Base-by-base conservation (phyloP, 202 grass and related monocot species). In the Tripidium arundinaceum region DNA sequence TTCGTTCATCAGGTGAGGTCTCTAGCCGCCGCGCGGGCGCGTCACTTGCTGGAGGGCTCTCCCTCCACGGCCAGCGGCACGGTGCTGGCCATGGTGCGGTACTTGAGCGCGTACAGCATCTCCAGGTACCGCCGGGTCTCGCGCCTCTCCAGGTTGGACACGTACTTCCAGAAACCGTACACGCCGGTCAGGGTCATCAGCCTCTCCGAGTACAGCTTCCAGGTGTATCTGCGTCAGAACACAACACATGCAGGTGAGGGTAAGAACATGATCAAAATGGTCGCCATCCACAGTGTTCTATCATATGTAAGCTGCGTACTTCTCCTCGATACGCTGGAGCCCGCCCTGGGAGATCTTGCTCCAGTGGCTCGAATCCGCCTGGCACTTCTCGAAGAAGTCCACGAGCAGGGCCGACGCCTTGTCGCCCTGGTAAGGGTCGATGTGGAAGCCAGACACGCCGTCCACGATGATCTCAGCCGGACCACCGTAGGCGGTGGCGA, bases 161-260 rank as follows among this genome's bases (percentile, higher is more conserved):
- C 96, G 12, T 99, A 99, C 84, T 99, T 99, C 96, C 96, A 99
- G 86, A 99, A 99, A 0, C 96, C 96, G n/a, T 99, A 99, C 8
- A 99, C 96, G 9, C 96, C 96, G 0, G 96, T 86, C 8, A 99
- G 90, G 4, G 96, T 99, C 96, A 99, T 99, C 76, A 96, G 55
- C 90, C 96, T 93, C 88, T 99, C 96, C 6, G 96, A 99, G 85
- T 99, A 99, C 12, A 99, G 86, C 82, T 99, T 87, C 96, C 96
- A 99, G 24, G 96, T 99, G 86, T 91, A 99, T 66, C 96, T 98
- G 75, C 52, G 71, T 83, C 16, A 59, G 65, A 59, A 42, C n/a
- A 21, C 43, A 10, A 63, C 6, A 18, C 7, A 36, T 19, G 3
- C n/a, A n/a, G n/a, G n/a, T n/a, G 37, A 38, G 1, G 10, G 24